Conservation (phyloP, 2,329 filamentous ascomycete species). For the Herpotrichia juniperi region DNA sequence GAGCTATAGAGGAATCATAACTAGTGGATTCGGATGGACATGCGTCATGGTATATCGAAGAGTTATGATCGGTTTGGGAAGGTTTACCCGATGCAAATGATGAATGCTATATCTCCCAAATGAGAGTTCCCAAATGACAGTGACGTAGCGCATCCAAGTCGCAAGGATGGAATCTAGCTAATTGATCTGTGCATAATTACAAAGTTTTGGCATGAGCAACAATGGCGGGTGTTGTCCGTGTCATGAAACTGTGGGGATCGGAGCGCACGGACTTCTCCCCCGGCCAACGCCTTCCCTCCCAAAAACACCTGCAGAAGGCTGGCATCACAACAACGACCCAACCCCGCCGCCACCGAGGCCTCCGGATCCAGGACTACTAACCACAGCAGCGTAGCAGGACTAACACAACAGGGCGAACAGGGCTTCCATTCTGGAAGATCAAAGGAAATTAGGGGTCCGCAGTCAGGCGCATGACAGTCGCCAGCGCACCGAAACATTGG, state of each 20-base stretch:
- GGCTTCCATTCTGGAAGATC: constrained; percentile 20
- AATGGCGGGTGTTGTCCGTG: too few relatives aligned
- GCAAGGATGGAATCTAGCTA: too few relatives aligned
- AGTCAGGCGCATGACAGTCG: constrained; percentile 31
- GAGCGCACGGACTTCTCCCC: constrained; percentile 6
- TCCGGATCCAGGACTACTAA: constrained; percentile 40
- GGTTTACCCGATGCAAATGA: too few relatives aligned
- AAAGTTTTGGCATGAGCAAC: too few relatives aligned
- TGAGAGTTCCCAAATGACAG: too few relatives aligned
- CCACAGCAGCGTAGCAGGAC: constrained; percentile 34
- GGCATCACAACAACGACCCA: constrained; percentile 23
- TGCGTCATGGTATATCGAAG: too few relatives aligned
- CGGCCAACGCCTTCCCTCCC: constrained; percentile 14
- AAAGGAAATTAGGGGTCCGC: constrained; percentile 12
- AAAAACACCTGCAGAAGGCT: constrained; percentile 23
- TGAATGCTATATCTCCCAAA: too few relatives aligned
- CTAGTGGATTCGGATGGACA: too few relatives aligned
- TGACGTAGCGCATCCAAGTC: too few relatives aligned
- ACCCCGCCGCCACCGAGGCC: constrained; percentile 27
- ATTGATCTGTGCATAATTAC: too few relatives aligned
- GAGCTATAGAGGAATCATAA: too few relatives aligned
- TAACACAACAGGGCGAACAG: constrained; percentile 13
- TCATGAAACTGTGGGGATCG: constrained; percentile 12
- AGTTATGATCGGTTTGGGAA: too few relatives aligned
- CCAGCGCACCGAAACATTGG: constrained; percentile 32